Percentiles rank a stretch among this genome's conserved stretches.
Evolutionary conservation across 139 green algal genomes (phyloP).

Genomic region (Pseudopediastrum boryanum): DNA sequence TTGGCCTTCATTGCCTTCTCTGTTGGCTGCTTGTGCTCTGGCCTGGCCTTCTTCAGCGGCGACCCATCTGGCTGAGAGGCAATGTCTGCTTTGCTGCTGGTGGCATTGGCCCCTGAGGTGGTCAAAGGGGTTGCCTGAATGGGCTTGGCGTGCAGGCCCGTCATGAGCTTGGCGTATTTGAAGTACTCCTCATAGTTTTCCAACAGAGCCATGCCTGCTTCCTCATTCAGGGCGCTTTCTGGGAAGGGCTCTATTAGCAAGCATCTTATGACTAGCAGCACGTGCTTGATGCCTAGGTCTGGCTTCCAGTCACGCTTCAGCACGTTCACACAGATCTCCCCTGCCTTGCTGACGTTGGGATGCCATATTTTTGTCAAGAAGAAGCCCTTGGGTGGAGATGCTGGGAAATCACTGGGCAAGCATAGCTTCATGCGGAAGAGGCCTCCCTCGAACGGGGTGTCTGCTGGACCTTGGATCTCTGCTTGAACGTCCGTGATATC

Average conservation of each 20-base stretch:
- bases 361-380: conserved; percentile 96
- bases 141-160: conserved; percentile 64
- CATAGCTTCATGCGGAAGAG: conserved; percentile 86
- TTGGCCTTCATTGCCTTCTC: conserved; percentile 68
- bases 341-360: conserved; percentile 88
- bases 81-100: conserved; percentile 55
- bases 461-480: conserved; percentile 74
- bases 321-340: conserved; percentile 99
- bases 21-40: conserved; percentile 45
- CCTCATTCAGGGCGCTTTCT: conserved; percentile 97
- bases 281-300: conserved; percentile 85
- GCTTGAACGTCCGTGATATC: conserved; percentile 87
- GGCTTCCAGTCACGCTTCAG: conserved; percentile 96
- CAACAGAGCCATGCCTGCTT: conserved; percentile 93
- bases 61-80: conserved; percentile 14
- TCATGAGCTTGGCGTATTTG: conserved; percentile 89
- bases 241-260: conserved; percentile 97
- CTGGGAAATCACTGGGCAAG: conserved; percentile 69
- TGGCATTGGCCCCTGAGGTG: conserved; percentile 73
- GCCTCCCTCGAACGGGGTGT: conserved; percentile 92
- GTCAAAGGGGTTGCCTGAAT: conserved; percentile 63
- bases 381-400: conserved; percentile 69
- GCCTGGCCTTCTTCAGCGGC: conserved; percentile 68
- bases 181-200: conserved; percentile 90
- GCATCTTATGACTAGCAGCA: conserved; percentile 90